phyloP scores from a whole-genome alignment of 208 protist genomes.

The Trypanosoma scelopori region DNA sequence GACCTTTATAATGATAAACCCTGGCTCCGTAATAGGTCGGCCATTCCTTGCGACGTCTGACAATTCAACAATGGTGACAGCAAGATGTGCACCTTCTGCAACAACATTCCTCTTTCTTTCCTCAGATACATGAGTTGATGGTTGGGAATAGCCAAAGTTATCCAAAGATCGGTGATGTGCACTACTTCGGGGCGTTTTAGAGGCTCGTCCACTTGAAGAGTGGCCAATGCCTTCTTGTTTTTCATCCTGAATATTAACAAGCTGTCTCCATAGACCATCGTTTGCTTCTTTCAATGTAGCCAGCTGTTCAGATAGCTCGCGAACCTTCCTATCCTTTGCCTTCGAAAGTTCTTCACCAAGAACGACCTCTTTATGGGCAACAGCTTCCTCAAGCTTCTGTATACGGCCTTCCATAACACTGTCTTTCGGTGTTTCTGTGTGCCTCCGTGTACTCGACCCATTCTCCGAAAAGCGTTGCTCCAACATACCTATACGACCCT shows the following conservation, averaged over 20 bases:
- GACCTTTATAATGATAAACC: constrained; percentile 80
- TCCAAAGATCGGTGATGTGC: constrained; percentile 26
- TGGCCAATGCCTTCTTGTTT: constrained; percentile 14
- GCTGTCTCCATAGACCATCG: constrained; percentile 41
- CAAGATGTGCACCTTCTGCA: constrained; percentile 78
- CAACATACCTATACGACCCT: constrained; percentile 14
- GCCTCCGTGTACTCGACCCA: constrained; percentile 20
- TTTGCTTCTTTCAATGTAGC: constrained; percentile 40
- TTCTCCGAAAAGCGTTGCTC: constrained; percentile 6
- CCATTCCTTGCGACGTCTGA: constrained; percentile 63
- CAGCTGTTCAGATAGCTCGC: constrained; percentile 35
- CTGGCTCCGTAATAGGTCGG: constrained; percentile 63
- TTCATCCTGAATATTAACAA: constrained; percentile 26
- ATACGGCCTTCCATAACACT: constrained; percentile 28
- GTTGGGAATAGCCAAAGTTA: constrained; percentile 35
- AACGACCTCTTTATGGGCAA: constrained; percentile 26
- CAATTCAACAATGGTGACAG: constrained; percentile 77
- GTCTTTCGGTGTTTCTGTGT: constrained; percentile 26
- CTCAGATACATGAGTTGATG: constrained; percentile 49
- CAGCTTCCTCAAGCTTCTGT: constrained; percentile 34
- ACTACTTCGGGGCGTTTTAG: constrained; percentile 30
- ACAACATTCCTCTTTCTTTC: constrained; percentile 60
- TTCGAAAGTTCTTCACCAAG: constrained; percentile 9
- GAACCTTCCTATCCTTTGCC: constrained; percentile 18
- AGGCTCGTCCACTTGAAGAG: constrained; percentile 24